Evolutionary conservation across 2,329 filamentous ascomycete species (phyloP).

Genomic region (Orbilia blumenaviensis): DNA sequence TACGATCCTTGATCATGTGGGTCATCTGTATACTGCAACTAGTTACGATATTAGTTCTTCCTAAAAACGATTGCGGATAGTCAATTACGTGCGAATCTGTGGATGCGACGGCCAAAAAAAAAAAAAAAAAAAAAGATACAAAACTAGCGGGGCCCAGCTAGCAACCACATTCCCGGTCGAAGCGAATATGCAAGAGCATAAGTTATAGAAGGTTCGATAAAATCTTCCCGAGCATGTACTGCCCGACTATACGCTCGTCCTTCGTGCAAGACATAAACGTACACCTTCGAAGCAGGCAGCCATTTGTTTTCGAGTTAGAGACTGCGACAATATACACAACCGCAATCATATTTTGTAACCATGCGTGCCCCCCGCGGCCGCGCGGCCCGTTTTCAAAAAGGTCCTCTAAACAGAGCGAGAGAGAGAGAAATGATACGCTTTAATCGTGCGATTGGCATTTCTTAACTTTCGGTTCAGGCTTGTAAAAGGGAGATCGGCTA

Average conservation of each 20-base stretch:
- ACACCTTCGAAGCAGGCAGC: conserved; percentile 17
- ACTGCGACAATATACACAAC: not conserved
- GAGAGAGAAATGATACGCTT: not conserved
- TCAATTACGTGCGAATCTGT: not conserved
- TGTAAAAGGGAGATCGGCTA: not conserved
- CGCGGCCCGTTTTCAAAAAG: not conserved
- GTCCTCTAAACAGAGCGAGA: not conserved
- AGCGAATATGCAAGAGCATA: conserved; percentile 40
- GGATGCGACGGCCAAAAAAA: conserved; percentile 19
- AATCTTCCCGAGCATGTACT: not conserved
- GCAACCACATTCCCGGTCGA: conserved; percentile 37
- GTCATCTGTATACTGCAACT: conserved; percentile 27
- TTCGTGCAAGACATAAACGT: not conserved
- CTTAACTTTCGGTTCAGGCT: not conserved
- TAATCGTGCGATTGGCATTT: not conserved
- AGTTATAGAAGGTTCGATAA: conserved; percentile 48
- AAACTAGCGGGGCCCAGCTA: not conserved
- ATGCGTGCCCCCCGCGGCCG: not conserved
- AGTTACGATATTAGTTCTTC: conserved; percentile 16
- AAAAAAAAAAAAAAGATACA: conserved; percentile 1
- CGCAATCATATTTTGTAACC: not conserved
- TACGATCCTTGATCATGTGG: conserved; percentile 38
- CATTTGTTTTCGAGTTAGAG: not conserved
- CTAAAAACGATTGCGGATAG: not conserved
- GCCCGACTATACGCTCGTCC: conserved; percentile 5